These are phyloP conservation scores for Bacterosira constricta DNA, from an alignment of 108 stramenopile genomes.

Conservation along the genomic window DNA sequence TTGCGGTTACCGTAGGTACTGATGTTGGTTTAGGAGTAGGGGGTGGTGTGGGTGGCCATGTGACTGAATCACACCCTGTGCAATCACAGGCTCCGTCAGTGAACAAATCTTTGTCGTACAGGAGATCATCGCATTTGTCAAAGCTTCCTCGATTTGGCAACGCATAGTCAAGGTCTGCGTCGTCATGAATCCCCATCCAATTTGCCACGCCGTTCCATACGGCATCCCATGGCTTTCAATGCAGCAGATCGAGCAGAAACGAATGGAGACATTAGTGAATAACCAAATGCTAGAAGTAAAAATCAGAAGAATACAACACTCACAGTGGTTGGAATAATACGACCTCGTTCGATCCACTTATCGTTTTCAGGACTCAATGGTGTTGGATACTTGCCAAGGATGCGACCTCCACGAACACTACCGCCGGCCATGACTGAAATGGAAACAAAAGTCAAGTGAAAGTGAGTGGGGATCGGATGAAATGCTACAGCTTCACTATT, in stretches of 20 bases:
- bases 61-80: neutral
- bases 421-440: too few relatives aligned
- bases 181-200: slow-evolving; percentile 49
- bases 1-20: neutral
- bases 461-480: too few relatives aligned
- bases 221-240: too few relatives aligned
- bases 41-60: too few relatives aligned
- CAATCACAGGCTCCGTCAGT: slow-evolving; percentile 33
- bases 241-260: neutral
- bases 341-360: slow-evolving; percentile 42
- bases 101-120: slow-evolving; percentile 25
- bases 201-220: slow-evolving; percentile 56
- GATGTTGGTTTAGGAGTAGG: neutral
- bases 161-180: slow-evolving; percentile 24
- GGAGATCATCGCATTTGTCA: slow-evolving; percentile 28
- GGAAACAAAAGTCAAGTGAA: too few relatives aligned
- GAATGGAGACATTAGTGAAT: neutral
- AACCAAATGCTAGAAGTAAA: neutral
- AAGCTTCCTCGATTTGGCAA: slow-evolving; percentile 52
- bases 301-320: neutral
- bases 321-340: slow-evolving; percentile 56
- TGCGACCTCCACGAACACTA: too few relatives aligned
- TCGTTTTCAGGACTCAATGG: neutral
- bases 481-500: too few relatives aligned
- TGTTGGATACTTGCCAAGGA: too few relatives aligned